Evolutionary conservation across 148 eudicot species (phyloP).

Genomic region (Mesembryanthemum crystallinum): DNA sequence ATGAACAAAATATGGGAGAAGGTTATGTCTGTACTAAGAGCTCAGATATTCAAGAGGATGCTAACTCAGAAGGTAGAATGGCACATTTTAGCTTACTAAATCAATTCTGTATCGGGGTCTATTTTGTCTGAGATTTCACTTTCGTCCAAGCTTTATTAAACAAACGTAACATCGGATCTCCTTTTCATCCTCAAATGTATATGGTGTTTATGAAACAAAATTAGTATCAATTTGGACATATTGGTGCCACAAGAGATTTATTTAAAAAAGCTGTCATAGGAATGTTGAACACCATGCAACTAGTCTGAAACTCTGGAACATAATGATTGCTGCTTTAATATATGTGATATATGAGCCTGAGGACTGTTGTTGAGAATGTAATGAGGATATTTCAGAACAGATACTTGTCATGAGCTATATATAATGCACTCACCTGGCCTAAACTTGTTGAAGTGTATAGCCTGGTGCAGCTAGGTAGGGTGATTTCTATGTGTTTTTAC

Average conservation of each 20-base stretch:
- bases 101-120: background rate
- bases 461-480: too few species aligned
- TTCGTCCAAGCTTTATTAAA: background rate
- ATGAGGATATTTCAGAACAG: background rate
- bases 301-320: background rate
- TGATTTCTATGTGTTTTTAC: too few species aligned
- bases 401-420: background rate
- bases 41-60: conserved; percentile 81
- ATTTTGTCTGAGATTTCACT: background rate
- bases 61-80: conserved; percentile 80
- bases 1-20: conserved; percentile 92
- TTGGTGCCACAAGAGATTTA: background rate
- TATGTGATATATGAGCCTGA: background rate
- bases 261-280: background rate
- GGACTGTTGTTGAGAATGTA: background rate
- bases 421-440: background rate
- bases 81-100: background rate
- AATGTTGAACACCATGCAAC: background rate
- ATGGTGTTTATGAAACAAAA: conserved; percentile 1
- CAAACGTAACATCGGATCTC: background rate
- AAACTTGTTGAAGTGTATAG: too few species aligned
- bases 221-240: background rate
- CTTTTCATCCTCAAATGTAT: background rate
- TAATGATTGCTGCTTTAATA: background rate
- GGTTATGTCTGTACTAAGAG: conserved; percentile 95